Conservation (phyloP, 1,284 basidiomycete species). For the Austropuccinia psidii region DNA sequence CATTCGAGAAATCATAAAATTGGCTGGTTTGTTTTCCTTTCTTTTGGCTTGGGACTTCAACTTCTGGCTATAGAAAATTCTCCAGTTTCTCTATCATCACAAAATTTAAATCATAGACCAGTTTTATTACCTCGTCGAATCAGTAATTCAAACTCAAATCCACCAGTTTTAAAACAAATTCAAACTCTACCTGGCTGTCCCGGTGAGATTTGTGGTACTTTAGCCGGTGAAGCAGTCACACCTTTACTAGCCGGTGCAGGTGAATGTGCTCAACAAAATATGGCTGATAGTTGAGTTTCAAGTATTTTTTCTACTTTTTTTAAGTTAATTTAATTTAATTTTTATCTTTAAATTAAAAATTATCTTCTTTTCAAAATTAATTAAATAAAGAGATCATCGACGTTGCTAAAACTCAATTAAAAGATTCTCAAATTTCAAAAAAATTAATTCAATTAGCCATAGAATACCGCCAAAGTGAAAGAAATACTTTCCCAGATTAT, state of each 20-base stretch:
- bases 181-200: conserved; percentile 47
- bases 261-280: conserved; percentile 58
- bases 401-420: neutral
- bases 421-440: conserved; percentile 1
- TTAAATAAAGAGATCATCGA: conserved; percentile 13
- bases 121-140: conserved; percentile 25
- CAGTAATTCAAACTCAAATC: conserved; percentile 25
- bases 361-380: neutral
- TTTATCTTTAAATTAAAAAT: neutral
- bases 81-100: no score
- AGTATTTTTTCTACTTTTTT: neutral
- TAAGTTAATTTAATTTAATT: neutral
- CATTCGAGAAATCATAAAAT: no score
- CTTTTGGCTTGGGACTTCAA: no score
- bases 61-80: no score
- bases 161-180: conserved; percentile 15
- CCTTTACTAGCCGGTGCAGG: conserved; percentile 56
- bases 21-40: no score
- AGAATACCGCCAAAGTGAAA: conserved; percentile 57
- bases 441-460: conserved; percentile 52
- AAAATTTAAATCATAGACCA: no score
- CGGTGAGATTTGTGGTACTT: conserved; percentile 53
- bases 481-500: conserved; percentile 60
- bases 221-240: conserved; percentile 54
- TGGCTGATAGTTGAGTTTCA: conserved; percentile 52